Evolutionary conservation across 495 filamentous ascomycete species (phyloP), one percentile per base, ranked within the genome.

Genomic region (Neurospora intermedia): DNA sequence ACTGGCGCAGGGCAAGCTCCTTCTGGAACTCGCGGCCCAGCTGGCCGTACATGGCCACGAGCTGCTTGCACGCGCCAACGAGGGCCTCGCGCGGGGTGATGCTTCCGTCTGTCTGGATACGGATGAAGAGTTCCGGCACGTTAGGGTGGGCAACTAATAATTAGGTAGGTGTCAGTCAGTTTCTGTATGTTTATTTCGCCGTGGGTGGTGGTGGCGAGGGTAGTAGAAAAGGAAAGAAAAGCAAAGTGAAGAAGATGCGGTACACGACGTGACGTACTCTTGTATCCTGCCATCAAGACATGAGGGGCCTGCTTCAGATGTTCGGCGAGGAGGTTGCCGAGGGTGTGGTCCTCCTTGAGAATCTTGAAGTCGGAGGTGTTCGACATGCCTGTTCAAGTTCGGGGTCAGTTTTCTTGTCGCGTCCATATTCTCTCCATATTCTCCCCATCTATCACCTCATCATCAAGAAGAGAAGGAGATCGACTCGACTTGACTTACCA

Each of bases 291-390:
- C 83, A 97, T 96, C 74, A 88, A 81, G 72, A 98, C 93, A 79
- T 97, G 88, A 13, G 87, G 84, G 70, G 90, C 90, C 78, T 92
- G 89, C 77, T 93, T 87, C 66, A 98, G 91, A 74, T 93, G 92
- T 71, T 90, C 88, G 72, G 90, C 88, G 54, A 99, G 88, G 73
- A 98, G 86, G 80, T 98, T 98, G 73, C 90, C 96, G 62, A 99
- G 87, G 1, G 96, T 98, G 82, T 98, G 96, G 79, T 99, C 96
- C 80, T 99, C 96, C 82, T 97, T 98, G 80, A 93, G 90, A 83
- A 99, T 91, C 71, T 90, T 91, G 85, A 99, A 98, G 80, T 97
- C 91, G 20, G 94, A 91, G 76, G 89, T 86, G 84, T 96, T 88
- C 77, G 94, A 85, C 87, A 90, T 92, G 74, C 94, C 94, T 39